Base-by-base conservation (phyloP, 202 grass and related monocot species). In the Setaria viridis region DNA sequence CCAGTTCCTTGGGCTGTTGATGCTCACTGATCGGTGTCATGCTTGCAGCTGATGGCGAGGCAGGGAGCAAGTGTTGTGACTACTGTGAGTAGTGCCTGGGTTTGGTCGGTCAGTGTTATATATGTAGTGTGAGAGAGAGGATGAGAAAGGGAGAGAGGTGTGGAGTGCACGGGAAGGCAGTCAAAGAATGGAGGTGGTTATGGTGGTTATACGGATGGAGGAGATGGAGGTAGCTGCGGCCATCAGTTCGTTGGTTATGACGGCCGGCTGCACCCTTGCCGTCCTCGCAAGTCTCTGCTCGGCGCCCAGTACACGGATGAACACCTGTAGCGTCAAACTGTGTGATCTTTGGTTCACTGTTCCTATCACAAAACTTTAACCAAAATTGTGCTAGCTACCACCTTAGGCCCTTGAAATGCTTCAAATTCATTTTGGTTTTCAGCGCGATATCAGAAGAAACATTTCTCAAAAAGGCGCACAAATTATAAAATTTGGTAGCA, bases 141-240 rank as follows among this genome's bases (percentile, higher is more conserved):
- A 33, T 0, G 11, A 2, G 30, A n/a, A 42, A 63, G 79, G 1
- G 55, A 15, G 84, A 58, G 70, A 85, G 17, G 84, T 82, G 91
- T 95, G 82, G 90, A 93, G 93, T 93, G 86, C 83, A 95, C 91
- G 93, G 79, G 77, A 95, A 93, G 93, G 54, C 54, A 91, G 89
- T 87, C 72, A 80, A 77, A 87, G 77, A 87, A 90, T 91, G 85
- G 85, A 90, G 91, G 88, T 95, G 88, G 91, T 92, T 91, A 95
- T 78, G 88, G 87, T 95, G 79, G 93, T 91, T 95, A 74, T 82
- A 64, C 66, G 82, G 82, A 85, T 86, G 68, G 63, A 80, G 73
- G 74, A 7, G 76, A 64, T 88, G 82, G 79, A 29, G 78, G 85
- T 84, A 74, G 90, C 33, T 86, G 78, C 80, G 8, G 53, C 29